Base-by-base conservation (phyloP, 2,329 filamentous ascomycete genomes). In the Colletotrichum tamarilloi region DNA sequence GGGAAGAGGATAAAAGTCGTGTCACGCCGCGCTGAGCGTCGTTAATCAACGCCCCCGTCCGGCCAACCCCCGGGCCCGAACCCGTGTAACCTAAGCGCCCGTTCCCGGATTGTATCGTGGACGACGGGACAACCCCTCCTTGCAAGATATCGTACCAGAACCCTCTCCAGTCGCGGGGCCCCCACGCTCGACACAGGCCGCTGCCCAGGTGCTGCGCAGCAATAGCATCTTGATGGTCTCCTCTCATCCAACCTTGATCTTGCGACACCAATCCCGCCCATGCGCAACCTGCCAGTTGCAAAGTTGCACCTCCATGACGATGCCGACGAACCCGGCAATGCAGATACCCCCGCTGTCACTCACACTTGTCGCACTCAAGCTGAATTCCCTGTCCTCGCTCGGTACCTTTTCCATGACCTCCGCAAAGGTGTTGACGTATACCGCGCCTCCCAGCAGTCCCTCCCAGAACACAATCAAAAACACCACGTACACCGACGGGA, bases 401-500 rank as follows among this genome's bases (percentile, higher is more conserved):
- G 92, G 91, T 1, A 98, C 92, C 7, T 92, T 91, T 78, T 98
- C 95, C 81, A 95, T 93, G 74, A 99, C 98, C 80, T 97, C 94
- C 0, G 95, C 95, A 82, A 98, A 99, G 0, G 95, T 98, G 78
- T 96, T 97, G 73, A 98, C 95, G 78, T 99, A 99, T 0, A 98
- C 97, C 4, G 95, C 87, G 0, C 97, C 97, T 0, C 97, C 97
- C 0, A 99, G 86, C 14, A 98, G 82, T 0, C 97, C 97, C 81
- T 98, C 97, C 96, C 96, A 98, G 79, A 98, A 97, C 24, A 98
- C 87, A 73, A 98, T 86, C 26, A 90, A 73, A 78, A 98, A 98
- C 1, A 98, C 86, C n/a, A 98, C 78, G 80, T 95, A 98, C 28
- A 98, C 93, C 30, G 86, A 94, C 0, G 96, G 95, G 19, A 98